These are phyloP conservation scores for Vanrija sp. DNA, from an alignment of 1,284 basidiomycete species.

Conservation along the genomic window DNA sequence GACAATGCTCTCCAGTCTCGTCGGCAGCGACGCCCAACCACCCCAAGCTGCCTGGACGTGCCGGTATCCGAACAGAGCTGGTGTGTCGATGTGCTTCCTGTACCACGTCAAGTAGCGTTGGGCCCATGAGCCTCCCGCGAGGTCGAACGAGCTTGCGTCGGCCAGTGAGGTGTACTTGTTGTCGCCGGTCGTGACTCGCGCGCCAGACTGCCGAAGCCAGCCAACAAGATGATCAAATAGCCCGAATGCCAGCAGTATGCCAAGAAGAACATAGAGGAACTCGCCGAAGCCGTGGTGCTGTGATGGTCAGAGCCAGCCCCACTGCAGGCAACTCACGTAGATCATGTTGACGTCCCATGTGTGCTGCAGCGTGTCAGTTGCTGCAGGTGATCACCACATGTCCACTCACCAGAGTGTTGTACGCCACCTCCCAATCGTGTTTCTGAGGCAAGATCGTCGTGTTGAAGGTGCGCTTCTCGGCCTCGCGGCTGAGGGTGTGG, in stretches of 20 bases:
- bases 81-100: slow-evolving; percentile 11
- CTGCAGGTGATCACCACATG: no score
- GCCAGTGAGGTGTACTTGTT: neutral
- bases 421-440: no score
- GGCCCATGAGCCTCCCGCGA: no score
- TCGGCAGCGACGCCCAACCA: slow-evolving; percentile 13
- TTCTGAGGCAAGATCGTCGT: neutral
- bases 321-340: no score
- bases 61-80: slow-evolving; percentile 19
- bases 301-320: no score
- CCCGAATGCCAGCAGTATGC: slow-evolving; percentile 9
- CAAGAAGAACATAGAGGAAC: slow-evolving; percentile 18
- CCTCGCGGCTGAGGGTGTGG: neutral
- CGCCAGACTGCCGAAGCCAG: neutral
- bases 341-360: no score
- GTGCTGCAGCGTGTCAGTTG: no score
- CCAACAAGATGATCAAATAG: neutral
- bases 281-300: slow-evolving; percentile 23
- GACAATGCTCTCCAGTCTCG: slow-evolving; percentile 18
- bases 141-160: neutral
- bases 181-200: no score
- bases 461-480: neutral
- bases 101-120: slow-evolving; percentile 7
- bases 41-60: slow-evolving; percentile 15
- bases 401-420: no score